Conservation (phyloP, 139 green algal genomes). For the Closterium sp. region DNA sequence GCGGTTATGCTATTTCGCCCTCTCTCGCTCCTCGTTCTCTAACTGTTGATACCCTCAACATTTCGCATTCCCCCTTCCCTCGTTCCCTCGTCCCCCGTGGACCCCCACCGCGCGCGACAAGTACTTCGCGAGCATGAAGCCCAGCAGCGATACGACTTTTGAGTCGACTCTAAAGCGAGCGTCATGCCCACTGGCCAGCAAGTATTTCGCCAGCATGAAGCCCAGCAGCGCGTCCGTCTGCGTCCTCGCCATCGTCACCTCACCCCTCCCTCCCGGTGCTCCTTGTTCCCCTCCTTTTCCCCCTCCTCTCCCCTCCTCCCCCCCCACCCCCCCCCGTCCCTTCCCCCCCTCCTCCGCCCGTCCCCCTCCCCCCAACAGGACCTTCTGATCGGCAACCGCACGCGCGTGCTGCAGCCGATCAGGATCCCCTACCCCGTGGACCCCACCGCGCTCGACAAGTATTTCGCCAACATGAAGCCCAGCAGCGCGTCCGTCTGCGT, state of each 20-base stretch:
- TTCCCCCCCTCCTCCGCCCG: too few relatives aligned
- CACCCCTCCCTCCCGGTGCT: too few relatives aligned
- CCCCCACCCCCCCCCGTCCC: too few relatives aligned
- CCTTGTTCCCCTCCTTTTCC: too few relatives aligned
- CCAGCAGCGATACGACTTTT: too few relatives aligned
- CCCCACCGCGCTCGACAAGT: neutral
- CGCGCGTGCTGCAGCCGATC: neutral
- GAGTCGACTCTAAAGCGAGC: too few relatives aligned
- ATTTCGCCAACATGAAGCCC: neutral
- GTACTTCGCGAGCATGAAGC: neutral
- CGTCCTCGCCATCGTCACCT: neutral
- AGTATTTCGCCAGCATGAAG: neutral
- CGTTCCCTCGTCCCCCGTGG: neutral
- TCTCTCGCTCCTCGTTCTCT: neutral
- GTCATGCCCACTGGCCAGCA: too few relatives aligned
- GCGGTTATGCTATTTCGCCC: too few relatives aligned
- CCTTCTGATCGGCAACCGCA: neutral
- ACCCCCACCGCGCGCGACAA: neutral
- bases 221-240: slow-evolving; percentile 2
- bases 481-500: slow-evolving; percentile 11
- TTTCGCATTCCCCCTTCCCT: neutral
- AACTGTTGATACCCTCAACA: too few relatives aligned
- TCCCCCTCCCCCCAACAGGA: neutral
- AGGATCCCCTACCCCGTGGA: neutral
- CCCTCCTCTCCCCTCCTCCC: too few relatives aligned